Conservation (phyloP, 2,329 filamentous ascomycete genomes). For the Torrubiella hemipterigena region DNA sequence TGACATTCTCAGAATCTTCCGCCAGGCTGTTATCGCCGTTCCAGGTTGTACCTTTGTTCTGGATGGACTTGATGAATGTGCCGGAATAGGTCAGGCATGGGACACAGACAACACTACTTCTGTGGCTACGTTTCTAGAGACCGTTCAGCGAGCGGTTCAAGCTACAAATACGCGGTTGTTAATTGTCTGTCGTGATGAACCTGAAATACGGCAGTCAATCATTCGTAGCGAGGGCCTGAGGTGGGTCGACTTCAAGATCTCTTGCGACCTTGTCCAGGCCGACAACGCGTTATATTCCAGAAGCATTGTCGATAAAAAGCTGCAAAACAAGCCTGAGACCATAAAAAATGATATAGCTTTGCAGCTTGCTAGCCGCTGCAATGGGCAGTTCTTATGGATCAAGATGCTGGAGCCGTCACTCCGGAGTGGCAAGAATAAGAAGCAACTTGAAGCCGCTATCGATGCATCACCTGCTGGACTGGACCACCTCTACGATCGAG, state of each 20-base stretch:
- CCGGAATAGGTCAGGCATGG: neutral
- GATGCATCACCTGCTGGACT: constrained; percentile 15
- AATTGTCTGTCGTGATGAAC: constrained; percentile 14
- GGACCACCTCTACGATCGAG: constrained; percentile 15
- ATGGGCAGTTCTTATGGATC: constrained; percentile 22
- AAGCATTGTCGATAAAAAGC: too few species aligned
- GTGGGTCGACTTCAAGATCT: too few species aligned
- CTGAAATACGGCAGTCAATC: constrained; percentile 11
- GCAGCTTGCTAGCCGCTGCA: constrained; percentile 9
- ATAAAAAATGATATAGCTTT: neutral
- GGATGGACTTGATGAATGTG: constrained; percentile 24
- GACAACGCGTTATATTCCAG: too few species aligned
- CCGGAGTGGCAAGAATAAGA: constrained; percentile 12
- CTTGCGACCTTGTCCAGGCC: too few species aligned
- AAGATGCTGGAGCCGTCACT: constrained; percentile 16
- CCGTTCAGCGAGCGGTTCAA: constrained; percentile 1
- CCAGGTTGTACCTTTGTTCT: constrained; percentile 13
- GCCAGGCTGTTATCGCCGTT: constrained; percentile 4
- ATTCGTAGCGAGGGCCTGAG: neutral
- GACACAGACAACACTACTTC: neutral
- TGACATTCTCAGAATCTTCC: constrained; percentile 10
- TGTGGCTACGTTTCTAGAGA: constrained; percentile 9
- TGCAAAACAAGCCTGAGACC: too few species aligned
- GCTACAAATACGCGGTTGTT: constrained; percentile 10
- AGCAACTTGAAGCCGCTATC: constrained; percentile 15